A percentile compares a stretch with the other conserved stretches of the same genome.
Conservation (phyloP, 1,284 basidiomycete genomes). For the Mycena citricolor region DNA sequence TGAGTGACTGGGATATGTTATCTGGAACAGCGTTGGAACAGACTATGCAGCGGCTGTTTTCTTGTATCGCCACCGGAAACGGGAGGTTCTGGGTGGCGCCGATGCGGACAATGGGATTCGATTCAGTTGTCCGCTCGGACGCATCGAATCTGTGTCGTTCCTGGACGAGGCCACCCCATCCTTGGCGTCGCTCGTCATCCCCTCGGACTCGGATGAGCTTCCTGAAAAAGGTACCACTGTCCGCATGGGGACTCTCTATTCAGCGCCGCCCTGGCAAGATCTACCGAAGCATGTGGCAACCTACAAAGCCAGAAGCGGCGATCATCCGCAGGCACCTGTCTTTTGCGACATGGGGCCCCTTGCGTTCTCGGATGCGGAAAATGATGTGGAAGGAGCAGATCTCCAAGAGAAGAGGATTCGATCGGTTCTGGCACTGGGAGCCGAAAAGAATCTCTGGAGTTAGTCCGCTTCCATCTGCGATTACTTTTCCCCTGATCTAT, state of each 20-base stretch:
- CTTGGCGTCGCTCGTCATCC: conserved; percentile 9
- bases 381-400: conserved; percentile 20
- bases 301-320: conserved; percentile 22
- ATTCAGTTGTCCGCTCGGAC: conserved; percentile 54
- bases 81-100: conserved; percentile 32
- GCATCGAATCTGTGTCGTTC: conserved; percentile 35
- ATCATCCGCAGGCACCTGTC: conserved; percentile 27
- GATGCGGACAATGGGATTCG: conserved; percentile 45
- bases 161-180: conserved; percentile 6
- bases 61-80: conserved; percentile 44
- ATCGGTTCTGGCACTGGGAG: conserved; percentile 34
- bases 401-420: conserved; percentile 36
- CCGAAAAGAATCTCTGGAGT: conserved; percentile 45
- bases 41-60: conserved; percentile 43
- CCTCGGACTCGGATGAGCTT: conserved; percentile 21
- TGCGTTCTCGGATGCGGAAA: conserved; percentile 33
- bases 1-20: conserved; percentile 21
- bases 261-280: conserved; percentile 30
- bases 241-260: conserved; percentile 34
- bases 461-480: conserved; percentile 25
- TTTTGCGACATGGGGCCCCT: conserved; percentile 47
- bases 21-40: background rate
- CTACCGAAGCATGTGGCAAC: conserved; percentile 29
- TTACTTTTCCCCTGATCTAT: conserved; percentile 7
- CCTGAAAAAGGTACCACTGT: conserved; percentile 32